Percentiles rank a stretch among this genome's conserved stretches.
phyloP scores from a whole-genome alignment of 257 asterid genomes.

The Rhazya stricta region DNA sequence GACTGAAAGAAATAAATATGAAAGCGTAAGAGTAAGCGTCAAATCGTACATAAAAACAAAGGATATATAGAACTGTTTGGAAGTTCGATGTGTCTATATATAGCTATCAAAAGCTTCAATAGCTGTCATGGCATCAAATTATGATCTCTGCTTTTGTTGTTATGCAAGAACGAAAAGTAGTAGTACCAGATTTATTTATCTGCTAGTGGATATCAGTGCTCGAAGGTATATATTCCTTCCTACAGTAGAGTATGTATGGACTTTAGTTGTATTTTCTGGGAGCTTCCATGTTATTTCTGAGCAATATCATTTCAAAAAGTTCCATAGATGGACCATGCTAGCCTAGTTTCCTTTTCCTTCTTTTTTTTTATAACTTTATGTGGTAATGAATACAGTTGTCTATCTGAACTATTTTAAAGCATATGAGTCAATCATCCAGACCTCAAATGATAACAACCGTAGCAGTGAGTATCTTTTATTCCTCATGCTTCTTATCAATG shows the following conservation, averaged over 20 bases:
- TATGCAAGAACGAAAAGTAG: too few relatives aligned
- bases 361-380: too few relatives aligned
- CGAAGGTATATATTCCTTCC: conserved; percentile 1
- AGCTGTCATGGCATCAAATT: neutral
- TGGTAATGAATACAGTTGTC: too few relatives aligned
- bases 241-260: neutral
- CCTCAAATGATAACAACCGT: too few relatives aligned
- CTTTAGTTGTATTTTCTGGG: neutral
- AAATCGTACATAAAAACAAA: neutral
- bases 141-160: too few relatives aligned
- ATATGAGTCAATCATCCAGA: too few relatives aligned
- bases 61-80: neutral
- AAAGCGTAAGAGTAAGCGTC: neutral
- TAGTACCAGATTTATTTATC: neutral
- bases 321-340: neutral
- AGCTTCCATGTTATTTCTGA: neutral
- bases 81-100: neutral
- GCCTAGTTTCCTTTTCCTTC: neutral
- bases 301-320: conserved; percentile 9
- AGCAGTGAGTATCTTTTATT: too few relatives aligned
- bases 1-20: too few relatives aligned
- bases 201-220: neutral
- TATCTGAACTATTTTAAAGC: too few relatives aligned
- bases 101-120: neutral
- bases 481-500: too few relatives aligned